Conservation (phyloP, 768 basidiomycete species). For the Pulveroboletus sp. region DNA sequence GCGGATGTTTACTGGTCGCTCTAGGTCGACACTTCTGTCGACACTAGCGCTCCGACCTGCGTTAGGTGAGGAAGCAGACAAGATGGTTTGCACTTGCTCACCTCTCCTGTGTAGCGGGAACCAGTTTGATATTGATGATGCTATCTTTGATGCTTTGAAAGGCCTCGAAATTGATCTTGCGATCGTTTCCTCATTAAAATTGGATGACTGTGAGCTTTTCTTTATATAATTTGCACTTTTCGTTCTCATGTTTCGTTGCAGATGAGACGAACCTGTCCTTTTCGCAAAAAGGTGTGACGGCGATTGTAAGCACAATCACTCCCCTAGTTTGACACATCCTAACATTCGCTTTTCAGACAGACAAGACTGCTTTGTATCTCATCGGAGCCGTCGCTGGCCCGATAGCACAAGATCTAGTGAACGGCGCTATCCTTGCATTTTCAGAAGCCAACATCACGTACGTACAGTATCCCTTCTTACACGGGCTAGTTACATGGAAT, state of each 20-base stretch:
- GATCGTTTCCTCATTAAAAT: constrained; percentile 49
- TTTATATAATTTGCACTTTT: not conserved
- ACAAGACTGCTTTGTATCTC: constrained; percentile 59
- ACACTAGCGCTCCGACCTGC: constrained; percentile 52
- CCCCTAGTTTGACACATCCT: not conserved
- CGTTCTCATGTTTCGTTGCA: constrained; percentile 24
- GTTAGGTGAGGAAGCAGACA: constrained; percentile 42
- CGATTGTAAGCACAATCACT: constrained; percentile 38
- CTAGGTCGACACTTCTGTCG: constrained; percentile 57
- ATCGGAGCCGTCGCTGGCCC: constrained; percentile 72
- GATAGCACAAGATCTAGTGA: constrained; percentile 62
- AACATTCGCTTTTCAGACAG: constrained; percentile 41
- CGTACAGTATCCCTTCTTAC: constrained; percentile 9
- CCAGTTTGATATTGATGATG: constrained; percentile 59
- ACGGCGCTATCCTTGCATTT: constrained; percentile 53
- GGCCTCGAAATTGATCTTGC: constrained; percentile 57
- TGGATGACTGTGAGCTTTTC: constrained; percentile 62
- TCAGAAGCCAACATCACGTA: constrained; percentile 58
- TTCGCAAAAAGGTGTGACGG: constrained; percentile 53
- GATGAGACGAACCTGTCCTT: constrained; percentile 57
- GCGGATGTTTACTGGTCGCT: not conserved
- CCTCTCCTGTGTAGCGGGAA: constrained; percentile 44
- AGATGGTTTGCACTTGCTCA: constrained; percentile 1
- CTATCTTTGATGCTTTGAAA: constrained; percentile 61
- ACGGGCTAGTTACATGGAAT: constrained; percentile 38